Evolutionary conservation across 331 rosid species (phyloP), one percentile per base, ranked within the genome.

Genomic region (Erythrophleum ivorense): DNA sequence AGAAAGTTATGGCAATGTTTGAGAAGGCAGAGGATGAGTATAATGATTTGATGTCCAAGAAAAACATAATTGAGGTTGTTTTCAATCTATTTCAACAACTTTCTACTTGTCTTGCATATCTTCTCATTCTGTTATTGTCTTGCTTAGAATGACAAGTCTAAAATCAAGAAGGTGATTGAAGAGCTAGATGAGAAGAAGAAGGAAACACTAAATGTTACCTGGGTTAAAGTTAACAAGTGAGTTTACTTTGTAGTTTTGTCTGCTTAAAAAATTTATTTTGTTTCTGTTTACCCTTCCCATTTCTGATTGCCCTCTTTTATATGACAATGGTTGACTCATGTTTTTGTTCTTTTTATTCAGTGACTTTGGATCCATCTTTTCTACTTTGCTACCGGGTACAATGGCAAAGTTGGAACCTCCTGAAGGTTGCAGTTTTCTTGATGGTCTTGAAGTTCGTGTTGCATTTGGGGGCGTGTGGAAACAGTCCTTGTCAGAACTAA

Each of bases 21-120:
- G 99, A 95, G 91, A 95, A 93, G 91, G 99, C 99, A 77, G 99
- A 95, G 82, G 99, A 95, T 18, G 99, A 95, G 88, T 95, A 93
- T 86, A 95, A 92, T 73, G 98, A 93, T 77, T 82, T 95, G 80
- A 85, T 95, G 90, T 93, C 97, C 40, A 95, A 93, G 92, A 95
- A 95, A 88, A 92, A 93, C 81, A 95, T 93, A 79, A 95, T 95
- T 81, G 99, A 95, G 99, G 99, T 95, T 46, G 67, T 88, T 85
- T 67, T 43, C 8, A 8, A 41, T 75, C 77, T 75, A 8, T 68
- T 81, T 74, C 74, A 65, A 66, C 76, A 49, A 49, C 43, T 12
- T 71, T 75, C 13, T 75, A 45, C 75, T 24, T 71, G 80, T 77
- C 79, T 85, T 82, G 55, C 70, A 21, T 72, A 58, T 50, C 55